These are phyloP conservation scores for Pholiota adiposa DNA, from an alignment of 1,284 basidiomycete genomes.

Conservation along the genomic window DNA sequence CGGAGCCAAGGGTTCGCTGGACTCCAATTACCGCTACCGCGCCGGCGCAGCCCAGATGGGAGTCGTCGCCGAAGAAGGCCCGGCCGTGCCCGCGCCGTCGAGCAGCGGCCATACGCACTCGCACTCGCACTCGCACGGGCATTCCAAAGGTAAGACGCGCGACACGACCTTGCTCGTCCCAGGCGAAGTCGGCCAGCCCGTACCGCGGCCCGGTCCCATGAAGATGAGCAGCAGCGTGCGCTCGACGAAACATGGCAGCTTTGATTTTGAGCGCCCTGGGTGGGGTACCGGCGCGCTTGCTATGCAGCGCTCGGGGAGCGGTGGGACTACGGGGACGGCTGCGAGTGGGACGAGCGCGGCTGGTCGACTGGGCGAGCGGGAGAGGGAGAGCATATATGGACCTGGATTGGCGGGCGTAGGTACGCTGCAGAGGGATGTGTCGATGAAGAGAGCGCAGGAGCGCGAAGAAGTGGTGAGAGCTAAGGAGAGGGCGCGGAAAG, in stretches of 20 bases:
- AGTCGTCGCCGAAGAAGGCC: slow-evolving; percentile 34
- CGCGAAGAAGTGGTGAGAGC: slow-evolving; percentile 35
- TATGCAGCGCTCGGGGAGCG: slow-evolving; percentile 37
- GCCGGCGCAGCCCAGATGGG: slow-evolving; percentile 28
- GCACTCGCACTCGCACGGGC: neutral
- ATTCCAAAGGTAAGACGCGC: slow-evolving; percentile 5
- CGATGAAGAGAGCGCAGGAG: slow-evolving; percentile 39
- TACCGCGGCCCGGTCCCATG: slow-evolving; percentile 16
- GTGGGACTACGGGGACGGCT: slow-evolving; percentile 31
- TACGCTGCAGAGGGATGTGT: slow-evolving; percentile 41
- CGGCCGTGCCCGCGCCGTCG: too few relatives aligned
- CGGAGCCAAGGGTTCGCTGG: slow-evolving; percentile 29
- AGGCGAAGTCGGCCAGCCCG: slow-evolving; percentile 3
- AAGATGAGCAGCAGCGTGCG: slow-evolving; percentile 36
- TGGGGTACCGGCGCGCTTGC: slow-evolving; percentile 33
- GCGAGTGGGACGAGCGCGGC: slow-evolving; percentile 12
- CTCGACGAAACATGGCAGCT: slow-evolving; percentile 62
- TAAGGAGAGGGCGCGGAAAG: slow-evolving; percentile 25
- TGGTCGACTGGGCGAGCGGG: slow-evolving; percentile 17
- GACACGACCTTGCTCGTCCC: neutral
- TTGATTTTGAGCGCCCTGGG: slow-evolving; percentile 72
- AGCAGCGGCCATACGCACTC: neutral
- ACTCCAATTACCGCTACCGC: slow-evolving; percentile 32
- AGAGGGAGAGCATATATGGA: slow-evolving; percentile 38
- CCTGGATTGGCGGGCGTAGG: slow-evolving; percentile 46